Evolutionary conservation across 495 filamentous ascomycete species (phyloP).

Genomic region (Annulohypoxylon nitens): DNA sequence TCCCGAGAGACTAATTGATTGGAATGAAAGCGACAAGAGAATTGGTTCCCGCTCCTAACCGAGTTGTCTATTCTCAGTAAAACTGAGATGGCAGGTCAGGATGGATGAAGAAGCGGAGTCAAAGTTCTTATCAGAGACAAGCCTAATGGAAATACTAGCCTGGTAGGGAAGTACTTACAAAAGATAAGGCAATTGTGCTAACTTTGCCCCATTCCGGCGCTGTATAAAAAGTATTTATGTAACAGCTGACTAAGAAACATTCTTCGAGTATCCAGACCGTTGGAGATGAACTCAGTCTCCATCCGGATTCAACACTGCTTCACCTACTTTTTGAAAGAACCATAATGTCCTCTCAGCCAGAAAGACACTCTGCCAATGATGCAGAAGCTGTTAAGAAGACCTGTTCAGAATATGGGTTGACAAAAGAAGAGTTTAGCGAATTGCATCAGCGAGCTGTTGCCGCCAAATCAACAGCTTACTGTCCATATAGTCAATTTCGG

Average conservation of each 20-base stretch:
- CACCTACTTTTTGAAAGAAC: conserved; percentile 11
- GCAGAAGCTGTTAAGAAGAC: conserved; percentile 42
- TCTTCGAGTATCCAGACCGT: background rate
- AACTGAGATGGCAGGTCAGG: background rate
- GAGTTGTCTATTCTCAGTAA: background rate
- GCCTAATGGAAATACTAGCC: conserved; percentile 1
- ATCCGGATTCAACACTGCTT: conserved; percentile 19
- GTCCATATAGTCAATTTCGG: conserved; percentile 93
- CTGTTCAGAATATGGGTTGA: conserved; percentile 63
- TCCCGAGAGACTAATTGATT: background rate
- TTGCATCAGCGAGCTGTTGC: conserved; percentile 70
- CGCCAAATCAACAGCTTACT: conserved; percentile 84
- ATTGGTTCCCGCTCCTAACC: background rate
- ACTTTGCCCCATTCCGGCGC: conserved; percentile 24
- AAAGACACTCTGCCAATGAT: conserved; percentile 48
- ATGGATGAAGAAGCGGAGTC: background rate
- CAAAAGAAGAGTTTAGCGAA: conserved; percentile 68
- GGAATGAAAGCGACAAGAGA: background rate
- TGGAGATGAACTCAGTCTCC: conserved; percentile 18
- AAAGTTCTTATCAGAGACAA: conserved; percentile 20
- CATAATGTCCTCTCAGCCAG: conserved; percentile 32
- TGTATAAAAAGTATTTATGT: conserved; percentile 24
- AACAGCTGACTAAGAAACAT: conserved; percentile 35
- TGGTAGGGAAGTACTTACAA: conserved; percentile 29
- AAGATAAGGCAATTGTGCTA: conserved; percentile 19